Evolutionary conservation across 2,329 filamentous ascomycete species (phyloP).

Genomic region (Anthostomella pinea): DNA sequence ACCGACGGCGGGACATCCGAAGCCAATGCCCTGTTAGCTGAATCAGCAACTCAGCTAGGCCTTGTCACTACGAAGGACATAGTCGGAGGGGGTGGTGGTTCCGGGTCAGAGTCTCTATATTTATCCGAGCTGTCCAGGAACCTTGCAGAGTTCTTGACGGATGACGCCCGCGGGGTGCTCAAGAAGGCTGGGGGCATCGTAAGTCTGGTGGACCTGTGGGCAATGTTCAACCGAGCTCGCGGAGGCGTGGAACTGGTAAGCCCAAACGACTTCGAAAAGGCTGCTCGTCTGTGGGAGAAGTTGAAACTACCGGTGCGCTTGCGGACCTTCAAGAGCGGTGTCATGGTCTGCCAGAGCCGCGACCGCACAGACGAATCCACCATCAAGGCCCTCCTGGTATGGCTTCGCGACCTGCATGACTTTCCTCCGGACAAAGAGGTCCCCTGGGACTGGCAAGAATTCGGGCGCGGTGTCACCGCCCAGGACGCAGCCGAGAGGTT

Average conservation of each 20-base stretch:
- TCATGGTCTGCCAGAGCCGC: conserved; percentile 87
- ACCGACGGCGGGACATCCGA: conserved; percentile 62
- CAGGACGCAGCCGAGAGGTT: conserved; percentile 87
- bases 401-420: conserved; percentile 72
- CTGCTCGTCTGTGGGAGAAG: conserved; percentile 82
- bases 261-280: conserved; percentile 87
- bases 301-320: conserved; percentile 82
- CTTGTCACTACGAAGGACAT: conserved; percentile 95
- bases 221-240: conserved; percentile 87
- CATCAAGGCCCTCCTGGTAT: conserved; percentile 69
- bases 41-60: conserved; percentile 80
- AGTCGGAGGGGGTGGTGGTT: conserved; percentile 68
- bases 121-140: conserved; percentile 83
- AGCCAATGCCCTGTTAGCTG: conserved; percentile 70
- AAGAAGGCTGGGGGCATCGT: conserved; percentile 83
- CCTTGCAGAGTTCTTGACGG: conserved; percentile 83
- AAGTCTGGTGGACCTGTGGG: conserved; percentile 87
- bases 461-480: conserved; percentile 83
- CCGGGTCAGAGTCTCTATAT: conserved; percentile 73
- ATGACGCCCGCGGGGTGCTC: conserved; percentile 76
- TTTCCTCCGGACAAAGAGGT: conserved; percentile 63
- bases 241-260: conserved; percentile 94
- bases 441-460: conserved; percentile 72
- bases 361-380: conserved; percentile 92
- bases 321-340: conserved; percentile 84